Evolutionary conservation across 352 stramenopile species (phyloP).

Genomic region (Phytopythium boreale): DNA sequence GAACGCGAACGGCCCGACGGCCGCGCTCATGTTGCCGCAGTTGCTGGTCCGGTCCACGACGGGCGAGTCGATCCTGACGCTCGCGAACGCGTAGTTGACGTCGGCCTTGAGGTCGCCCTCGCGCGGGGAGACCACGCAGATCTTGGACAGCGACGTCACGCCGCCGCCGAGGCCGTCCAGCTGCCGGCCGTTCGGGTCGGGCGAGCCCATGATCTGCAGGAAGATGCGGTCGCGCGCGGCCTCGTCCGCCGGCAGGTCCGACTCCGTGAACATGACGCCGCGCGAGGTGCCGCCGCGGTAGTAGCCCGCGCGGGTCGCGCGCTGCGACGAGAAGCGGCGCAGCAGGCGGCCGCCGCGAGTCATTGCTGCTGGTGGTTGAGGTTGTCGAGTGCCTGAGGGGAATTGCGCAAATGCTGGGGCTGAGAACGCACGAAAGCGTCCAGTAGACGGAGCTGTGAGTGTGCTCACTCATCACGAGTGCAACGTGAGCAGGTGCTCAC

Average conservation of each 20-base stretch:
- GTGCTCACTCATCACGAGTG: too few relatives aligned
- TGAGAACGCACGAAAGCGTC: too few relatives aligned
- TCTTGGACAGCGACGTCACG: conserved; percentile 8
- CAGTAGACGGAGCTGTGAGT: too few relatives aligned
- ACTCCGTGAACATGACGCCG: conserved; percentile 1
- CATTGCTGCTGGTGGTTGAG: neutral
- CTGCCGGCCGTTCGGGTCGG: conserved; percentile 6
- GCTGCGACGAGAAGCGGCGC: conserved; percentile 3
- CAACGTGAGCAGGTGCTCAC: too few relatives aligned
- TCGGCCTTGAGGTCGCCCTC: neutral
- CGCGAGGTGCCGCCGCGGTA: conserved; percentile 8
- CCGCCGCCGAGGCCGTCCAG: conserved; percentile 3
- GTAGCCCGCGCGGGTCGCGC: conserved; percentile 1
- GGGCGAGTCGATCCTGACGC: neutral
- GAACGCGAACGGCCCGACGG: conserved; percentile 8
- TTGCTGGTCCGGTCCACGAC: conserved; percentile 1
- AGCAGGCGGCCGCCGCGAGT: neutral
- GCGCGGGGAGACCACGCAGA: conserved; percentile 1
- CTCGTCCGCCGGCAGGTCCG: conserved; percentile 1
- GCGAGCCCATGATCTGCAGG: conserved; percentile 5
- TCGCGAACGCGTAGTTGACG: conserved; percentile 8
- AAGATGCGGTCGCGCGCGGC: neutral
- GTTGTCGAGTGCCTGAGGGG: neutral
- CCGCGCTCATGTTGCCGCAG: conserved; percentile 10
- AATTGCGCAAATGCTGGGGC: neutral